phyloP scores from a whole-genome alignment of 2,329 filamentous ascomycete genomes.

The Fusarium zealandicum region DNA sequence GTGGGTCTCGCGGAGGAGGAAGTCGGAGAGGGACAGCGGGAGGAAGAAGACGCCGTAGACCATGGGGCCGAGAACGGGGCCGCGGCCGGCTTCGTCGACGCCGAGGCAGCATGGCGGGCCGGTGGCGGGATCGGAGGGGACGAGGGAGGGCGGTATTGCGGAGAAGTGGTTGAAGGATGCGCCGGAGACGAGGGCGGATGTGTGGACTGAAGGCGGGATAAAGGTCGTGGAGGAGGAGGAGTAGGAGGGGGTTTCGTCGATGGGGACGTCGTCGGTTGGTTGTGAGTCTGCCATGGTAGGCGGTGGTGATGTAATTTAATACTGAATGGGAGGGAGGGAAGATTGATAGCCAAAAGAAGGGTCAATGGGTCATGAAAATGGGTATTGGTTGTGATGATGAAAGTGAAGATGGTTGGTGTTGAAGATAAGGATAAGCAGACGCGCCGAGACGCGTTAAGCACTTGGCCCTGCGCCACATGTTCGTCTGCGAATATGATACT shows the following conservation, averaged over 20 bases:
- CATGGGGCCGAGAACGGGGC: constrained; percentile 87
- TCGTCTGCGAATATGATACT: too few species aligned
- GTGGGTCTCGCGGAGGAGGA: constrained; percentile 78
- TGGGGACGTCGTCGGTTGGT: constrained; percentile 45
- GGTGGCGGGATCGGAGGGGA: constrained; percentile 50
- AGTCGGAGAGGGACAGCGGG: constrained; percentile 73
- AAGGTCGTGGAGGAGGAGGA: constrained; percentile 50
- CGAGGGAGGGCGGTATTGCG: constrained; percentile 68
- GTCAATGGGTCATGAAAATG: too few species aligned
- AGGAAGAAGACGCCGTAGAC: constrained; percentile 78
- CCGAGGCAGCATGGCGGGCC: constrained; percentile 73
- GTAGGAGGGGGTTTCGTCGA: constrained; percentile 11
- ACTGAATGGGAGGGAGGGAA: too few species aligned
- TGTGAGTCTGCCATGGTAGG: constrained; percentile 53
- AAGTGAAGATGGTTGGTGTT: background rate
- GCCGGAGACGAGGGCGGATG: constrained; percentile 64
- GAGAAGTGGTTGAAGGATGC: constrained; percentile 77
- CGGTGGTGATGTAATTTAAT: too few species aligned
- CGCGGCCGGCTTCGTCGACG: constrained; percentile 92
- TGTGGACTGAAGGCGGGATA: constrained; percentile 74
- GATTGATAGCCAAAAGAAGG: background rate
- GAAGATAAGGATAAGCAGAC: constrained; percentile 9
- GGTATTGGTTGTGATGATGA: constrained; percentile 2
- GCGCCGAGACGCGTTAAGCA: constrained; percentile 36
- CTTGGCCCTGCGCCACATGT: background rate